Evolutionary conservation across 371 early-diverging fungal genomes (phyloP).

Genomic region (Mucor irregularis): DNA sequence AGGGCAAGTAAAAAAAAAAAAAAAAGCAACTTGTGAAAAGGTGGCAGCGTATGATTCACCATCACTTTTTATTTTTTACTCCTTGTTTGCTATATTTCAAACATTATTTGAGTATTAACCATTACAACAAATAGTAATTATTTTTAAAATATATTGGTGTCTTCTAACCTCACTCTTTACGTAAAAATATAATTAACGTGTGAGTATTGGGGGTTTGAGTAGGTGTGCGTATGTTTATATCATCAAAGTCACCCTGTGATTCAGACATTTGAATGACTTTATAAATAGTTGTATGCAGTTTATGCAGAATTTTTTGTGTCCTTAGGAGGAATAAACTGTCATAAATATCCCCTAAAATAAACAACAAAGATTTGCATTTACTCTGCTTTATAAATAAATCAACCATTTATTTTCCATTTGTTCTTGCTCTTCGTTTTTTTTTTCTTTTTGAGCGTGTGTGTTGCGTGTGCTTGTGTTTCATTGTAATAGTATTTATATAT

Average conservation of each 20-base stretch:
- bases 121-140: conserved; percentile 1
- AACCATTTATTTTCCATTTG: neutral
- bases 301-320: no score
- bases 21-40: no score
- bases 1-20: no score
- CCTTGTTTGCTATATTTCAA: conserved; percentile 7
- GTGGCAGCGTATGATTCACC: no score
- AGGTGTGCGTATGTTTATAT: neutral
- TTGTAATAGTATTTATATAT: neutral
- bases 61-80: neutral
- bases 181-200: no score
- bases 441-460: neutral
- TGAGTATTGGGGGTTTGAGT: neutral
- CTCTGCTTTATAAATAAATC: conserved; percentile 16
- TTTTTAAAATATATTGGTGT: neutral
- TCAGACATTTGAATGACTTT: no score
- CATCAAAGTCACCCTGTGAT: neutral
- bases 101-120: conserved; percentile 7
- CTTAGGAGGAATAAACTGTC: conserved; percentile 15
- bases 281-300: no score
- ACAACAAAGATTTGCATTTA: conserved; percentile 13
- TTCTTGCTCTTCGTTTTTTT: neutral
- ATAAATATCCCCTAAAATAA: conserved; percentile 22
- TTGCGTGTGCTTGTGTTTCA: no score
- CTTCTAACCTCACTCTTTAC: conserved; percentile 12